Percentiles rank a stretch among this genome's conserved stretches.
Conservation (phyloP, 2,329 filamentous ascomycete species). For the Apiospora pterosperma region DNA sequence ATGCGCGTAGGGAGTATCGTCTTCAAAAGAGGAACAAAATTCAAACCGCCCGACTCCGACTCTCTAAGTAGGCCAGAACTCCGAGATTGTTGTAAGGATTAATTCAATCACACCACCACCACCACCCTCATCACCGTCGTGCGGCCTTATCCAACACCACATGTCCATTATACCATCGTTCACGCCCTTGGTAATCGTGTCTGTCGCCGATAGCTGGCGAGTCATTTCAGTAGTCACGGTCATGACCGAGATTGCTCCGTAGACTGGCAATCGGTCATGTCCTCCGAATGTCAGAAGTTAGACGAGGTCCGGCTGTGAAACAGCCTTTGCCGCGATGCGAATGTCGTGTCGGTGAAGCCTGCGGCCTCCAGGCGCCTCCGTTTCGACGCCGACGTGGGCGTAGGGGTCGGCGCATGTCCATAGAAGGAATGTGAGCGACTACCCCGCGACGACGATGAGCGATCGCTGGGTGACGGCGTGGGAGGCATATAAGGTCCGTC, state of each 20-base stretch:
- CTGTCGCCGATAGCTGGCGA: neutral
- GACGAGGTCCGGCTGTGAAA: neutral
- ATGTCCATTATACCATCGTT: neutral
- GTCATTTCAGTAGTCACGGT: neutral
- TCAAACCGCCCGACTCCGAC: neutral
- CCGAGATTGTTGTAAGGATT: neutral
- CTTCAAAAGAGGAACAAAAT: neutral
- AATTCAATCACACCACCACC: neutral
- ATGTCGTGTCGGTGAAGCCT: conserved; percentile 3
- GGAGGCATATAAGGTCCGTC: conserved; percentile 15
- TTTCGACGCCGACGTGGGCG: neutral
- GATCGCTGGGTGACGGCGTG: conserved; percentile 18
- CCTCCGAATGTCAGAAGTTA: neutral
- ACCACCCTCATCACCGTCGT: neutral
- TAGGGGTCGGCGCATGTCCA: neutral
- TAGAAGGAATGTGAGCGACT: conserved; percentile 9
- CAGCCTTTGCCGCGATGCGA: neutral
- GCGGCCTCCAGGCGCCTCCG: neutral
- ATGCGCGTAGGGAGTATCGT: neutral
- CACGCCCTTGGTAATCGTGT: neutral
- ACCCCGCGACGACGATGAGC: conserved; percentile 20
- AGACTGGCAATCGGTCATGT: neutral
- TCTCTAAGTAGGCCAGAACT: neutral
- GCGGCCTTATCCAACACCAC: neutral
- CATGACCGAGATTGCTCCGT: neutral